Conservation (phyloP, 2,329 filamentous ascomycete species). For the Cladophialophora carrionii region DNA sequence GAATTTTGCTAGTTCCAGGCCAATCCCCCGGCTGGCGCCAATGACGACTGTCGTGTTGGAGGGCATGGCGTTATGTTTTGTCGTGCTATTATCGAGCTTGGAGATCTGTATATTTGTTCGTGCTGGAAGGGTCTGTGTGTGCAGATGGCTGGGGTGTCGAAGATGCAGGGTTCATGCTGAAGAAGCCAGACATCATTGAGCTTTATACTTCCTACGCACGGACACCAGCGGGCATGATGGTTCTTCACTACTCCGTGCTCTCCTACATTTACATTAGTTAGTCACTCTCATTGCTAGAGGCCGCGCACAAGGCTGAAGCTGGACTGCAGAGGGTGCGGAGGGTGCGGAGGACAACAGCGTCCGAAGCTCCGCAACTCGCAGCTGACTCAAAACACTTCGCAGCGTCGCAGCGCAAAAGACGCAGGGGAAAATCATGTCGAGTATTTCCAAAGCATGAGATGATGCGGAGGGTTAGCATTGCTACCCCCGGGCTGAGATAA, state of each 20-base stretch:
- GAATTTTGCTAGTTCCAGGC: conserved; percentile 16
- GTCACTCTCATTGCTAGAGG: background rate
- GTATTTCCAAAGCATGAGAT: background rate
- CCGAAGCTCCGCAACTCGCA: conserved; percentile 7
- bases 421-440: background rate
- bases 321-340: conserved; percentile 3
- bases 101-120: background rate
- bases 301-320: conserved; percentile 7
- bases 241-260: background rate
- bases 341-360: conserved; percentile 4
- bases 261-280: conserved; percentile 1
- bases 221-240: background rate
- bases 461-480: background rate
- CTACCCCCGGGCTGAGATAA: background rate
- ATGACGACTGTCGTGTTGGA: conserved; percentile 22
- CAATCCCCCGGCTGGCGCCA: conserved; percentile 19
- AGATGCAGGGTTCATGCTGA: background rate
- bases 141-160: background rate
- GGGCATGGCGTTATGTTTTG: background rate
- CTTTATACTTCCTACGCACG: conserved; percentile 8
- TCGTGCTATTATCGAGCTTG: background rate
- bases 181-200: background rate
- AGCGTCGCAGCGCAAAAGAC: background rate
- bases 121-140: background rate
- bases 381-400: background rate